A percentile compares a stretch with the other conserved stretches of the same genome.
These are phyloP conservation scores for Ogataea trehalophila DNA, from an alignment of 805 yeast species.

Conservation along the genomic window DNA sequence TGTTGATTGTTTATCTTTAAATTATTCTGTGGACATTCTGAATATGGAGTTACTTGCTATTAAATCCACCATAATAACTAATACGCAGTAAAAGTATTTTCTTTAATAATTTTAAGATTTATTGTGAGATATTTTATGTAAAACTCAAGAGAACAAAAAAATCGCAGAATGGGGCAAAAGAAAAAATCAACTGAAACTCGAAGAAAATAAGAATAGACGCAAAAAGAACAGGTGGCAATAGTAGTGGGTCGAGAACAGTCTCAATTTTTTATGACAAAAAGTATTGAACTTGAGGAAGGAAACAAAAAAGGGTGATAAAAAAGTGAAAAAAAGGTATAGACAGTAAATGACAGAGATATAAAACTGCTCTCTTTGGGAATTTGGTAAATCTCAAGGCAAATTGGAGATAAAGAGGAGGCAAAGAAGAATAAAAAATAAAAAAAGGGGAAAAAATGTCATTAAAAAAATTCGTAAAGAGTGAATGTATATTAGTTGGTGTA, in stretches of 20 bases:
- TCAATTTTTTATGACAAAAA: too few species aligned
- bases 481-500: slow-evolving; percentile 13
- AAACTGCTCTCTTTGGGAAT: background rate
- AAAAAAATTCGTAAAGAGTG: slow-evolving; percentile 10
- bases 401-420: background rate
- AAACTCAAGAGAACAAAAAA: too few species aligned
- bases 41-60: background rate
- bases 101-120: too few species aligned
- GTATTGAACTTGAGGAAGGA: too few species aligned
- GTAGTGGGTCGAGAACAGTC: too few species aligned
- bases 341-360: background rate
- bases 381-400: background rate
- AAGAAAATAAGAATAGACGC: too few species aligned
- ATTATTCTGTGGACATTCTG: background rate
- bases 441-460: slow-evolving; percentile 3
- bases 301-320: too few species aligned
- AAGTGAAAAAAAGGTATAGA: background rate
- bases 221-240: too few species aligned
- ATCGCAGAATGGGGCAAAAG: too few species aligned
- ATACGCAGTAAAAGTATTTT: too few species aligned
- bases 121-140: too few species aligned
- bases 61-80: background rate
- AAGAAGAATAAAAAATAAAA: background rate
- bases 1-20: background rate
- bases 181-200: too few species aligned